A percentile compares a stretch with the other conserved stretches of the same genome.
phyloP scores from a whole-genome alignment of 306 rosid genomes.

The Vigna trinervia region DNA sequence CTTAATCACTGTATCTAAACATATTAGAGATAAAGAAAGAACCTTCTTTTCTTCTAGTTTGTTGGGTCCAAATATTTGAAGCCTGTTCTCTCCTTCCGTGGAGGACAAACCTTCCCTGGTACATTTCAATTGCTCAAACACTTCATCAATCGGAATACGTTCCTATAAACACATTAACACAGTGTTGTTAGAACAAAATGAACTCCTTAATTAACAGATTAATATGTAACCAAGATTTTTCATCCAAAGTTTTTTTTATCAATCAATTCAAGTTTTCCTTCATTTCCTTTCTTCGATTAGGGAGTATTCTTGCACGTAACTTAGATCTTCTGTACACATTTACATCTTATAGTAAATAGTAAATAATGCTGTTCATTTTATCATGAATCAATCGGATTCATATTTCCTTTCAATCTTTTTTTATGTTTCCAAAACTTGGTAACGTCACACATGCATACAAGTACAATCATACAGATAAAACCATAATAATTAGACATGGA shows the following conservation, averaged over 20 bases:
- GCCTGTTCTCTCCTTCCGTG: slow-evolving; percentile 76
- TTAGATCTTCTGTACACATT: neutral
- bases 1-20: neutral
- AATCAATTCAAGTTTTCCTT: neutral
- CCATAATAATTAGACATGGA: slow-evolving; percentile 5
- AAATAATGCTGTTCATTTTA: neutral
- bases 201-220: neutral
- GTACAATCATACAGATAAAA: neutral
- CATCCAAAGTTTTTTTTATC: neutral
- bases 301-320: neutral
- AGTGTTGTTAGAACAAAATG: slow-evolving; percentile 23
- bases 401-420: neutral
- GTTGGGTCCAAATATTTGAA: slow-evolving; percentile 96
- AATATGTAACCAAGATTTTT: neutral
- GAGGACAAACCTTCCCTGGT: slow-evolving; percentile 73
- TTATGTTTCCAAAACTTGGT: neutral
- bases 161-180: slow-evolving; percentile 67
- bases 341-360: too few species aligned
- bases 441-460: neutral
- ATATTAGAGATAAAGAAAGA: neutral
- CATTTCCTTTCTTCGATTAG: neutral
- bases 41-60: slow-evolving; percentile 98
- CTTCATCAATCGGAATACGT: slow-evolving; percentile 92
- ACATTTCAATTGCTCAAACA: slow-evolving; percentile 92
- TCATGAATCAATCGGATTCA: neutral